A percentile compares a stretch with the other conserved stretches of the same genome.
These are phyloP conservation scores for Diaporthe ampelina DNA, from an alignment of 2,329 filamentous ascomycete genomes.

Conservation along the genomic window DNA sequence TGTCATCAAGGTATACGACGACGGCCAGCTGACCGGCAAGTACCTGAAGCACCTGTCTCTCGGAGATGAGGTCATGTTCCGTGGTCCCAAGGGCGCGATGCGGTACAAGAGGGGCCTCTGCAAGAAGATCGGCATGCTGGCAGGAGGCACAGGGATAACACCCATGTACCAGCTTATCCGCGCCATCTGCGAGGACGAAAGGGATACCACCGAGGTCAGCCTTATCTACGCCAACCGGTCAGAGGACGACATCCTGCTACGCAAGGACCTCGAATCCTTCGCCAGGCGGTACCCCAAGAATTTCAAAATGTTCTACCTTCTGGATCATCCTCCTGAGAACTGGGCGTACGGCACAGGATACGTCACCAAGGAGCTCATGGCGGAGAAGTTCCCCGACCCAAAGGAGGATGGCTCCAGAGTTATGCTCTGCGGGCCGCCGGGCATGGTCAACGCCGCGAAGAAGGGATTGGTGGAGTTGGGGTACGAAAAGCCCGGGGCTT, in stretches of 20 bases:
- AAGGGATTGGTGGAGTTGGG: conserved; percentile 63
- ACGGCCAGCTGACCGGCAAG: conserved; percentile 63
- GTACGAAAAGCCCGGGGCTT: conserved; percentile 63
- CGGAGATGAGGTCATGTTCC: conserved; percentile 65
- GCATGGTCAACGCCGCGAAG: conserved; percentile 71
- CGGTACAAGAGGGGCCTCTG: conserved; percentile 59
- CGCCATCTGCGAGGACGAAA: conserved; percentile 72
- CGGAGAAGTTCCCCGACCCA: conserved; percentile 61
- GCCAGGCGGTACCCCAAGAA: conserved; percentile 65
- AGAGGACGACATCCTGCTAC: conserved; percentile 72
- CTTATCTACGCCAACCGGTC: conserved; percentile 72
- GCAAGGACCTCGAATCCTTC: conserved; percentile 68
- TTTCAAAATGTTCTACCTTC: conserved; percentile 68
- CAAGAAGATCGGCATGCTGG: conserved; percentile 67
- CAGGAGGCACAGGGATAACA: conserved; percentile 66
- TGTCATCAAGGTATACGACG: conserved; percentile 64
- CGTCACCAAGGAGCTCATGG: conserved; percentile 65
- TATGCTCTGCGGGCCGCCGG: conserved; percentile 72
- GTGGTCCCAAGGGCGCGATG: conserved; percentile 71
- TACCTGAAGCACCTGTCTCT: conserved; percentile 62
- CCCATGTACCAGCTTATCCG: conserved; percentile 74
- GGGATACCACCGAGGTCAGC: conserved; percentile 68
- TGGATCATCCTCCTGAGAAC: conserved; percentile 60
- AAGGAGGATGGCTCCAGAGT: conserved; percentile 61
- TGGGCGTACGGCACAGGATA: conserved; percentile 66